These are phyloP conservation scores for Acacia confusa DNA, from an alignment of 306 rosid species.

Conservation along the genomic window DNA sequence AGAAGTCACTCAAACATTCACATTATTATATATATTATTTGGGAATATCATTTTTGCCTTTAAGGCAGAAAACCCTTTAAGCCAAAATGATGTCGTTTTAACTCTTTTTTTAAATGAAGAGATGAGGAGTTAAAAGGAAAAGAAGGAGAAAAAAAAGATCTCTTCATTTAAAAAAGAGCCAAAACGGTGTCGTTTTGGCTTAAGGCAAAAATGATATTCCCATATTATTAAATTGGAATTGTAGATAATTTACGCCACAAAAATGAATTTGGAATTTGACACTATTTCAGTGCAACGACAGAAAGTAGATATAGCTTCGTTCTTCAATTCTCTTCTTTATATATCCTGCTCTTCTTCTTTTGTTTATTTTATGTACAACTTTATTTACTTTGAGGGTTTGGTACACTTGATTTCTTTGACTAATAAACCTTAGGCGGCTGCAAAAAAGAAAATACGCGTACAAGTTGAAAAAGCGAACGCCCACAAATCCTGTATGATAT, in stretches of 20 bases:
- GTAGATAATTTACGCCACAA: slow-evolving; percentile 26
- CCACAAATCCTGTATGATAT: neutral
- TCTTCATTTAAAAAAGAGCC: too few species aligned
- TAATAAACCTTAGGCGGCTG: slow-evolving; percentile 28
- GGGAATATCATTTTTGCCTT: too few species aligned
- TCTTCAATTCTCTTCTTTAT: neutral
- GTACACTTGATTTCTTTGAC: slow-evolving; percentile 34
- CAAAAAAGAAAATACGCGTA: neutral
- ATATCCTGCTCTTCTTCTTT: neutral
- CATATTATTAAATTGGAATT: slow-evolving; percentile 11
- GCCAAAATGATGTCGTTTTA: too few species aligned
- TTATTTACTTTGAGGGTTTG: neutral
- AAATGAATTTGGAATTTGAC: slow-evolving; percentile 20
- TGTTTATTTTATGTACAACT: neutral
- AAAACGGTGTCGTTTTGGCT: too few species aligned
- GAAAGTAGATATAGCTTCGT: neutral
- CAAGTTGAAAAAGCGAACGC: neutral
- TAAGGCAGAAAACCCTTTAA: too few species aligned
- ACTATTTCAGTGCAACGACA: neutral
- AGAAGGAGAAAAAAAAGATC: too few species aligned
- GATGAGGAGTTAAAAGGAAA: too few species aligned
- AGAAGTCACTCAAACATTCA: slow-evolving; percentile 36
- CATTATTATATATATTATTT: slow-evolving; percentile 29
- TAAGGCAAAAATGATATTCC: too few species aligned
- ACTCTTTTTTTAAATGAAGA: too few species aligned